Evolutionary conservation across 495 filamentous ascomycete genomes (phyloP), one percentile per base, ranked within the genome.

Genomic region (Aspergillus cavernicola): DNA sequence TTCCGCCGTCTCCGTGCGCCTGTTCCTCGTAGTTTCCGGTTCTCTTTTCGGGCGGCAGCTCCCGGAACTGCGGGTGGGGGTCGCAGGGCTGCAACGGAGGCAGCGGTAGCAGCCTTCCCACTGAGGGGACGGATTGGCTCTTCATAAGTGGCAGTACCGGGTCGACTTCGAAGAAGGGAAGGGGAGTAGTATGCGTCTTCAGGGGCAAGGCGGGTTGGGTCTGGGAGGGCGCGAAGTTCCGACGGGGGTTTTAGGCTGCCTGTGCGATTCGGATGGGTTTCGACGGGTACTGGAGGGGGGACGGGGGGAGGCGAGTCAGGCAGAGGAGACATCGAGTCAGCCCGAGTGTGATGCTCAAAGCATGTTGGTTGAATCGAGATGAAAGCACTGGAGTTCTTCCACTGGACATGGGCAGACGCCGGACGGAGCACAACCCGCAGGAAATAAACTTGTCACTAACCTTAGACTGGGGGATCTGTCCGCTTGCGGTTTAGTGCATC

Each of bases 141-240:
- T 38, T 71, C 71, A 39, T 72, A 71, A 37, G 66, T 66, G 16
- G 71, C 68, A 18, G 72, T 75, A 2, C 65, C 63, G 1, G 71
- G 74, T 39, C 78, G 78, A 15, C 78, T 78, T 32, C 80, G 74
- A 2, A 81, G 80, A 12, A 83, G 77, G 0, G 81, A 79, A 4
- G 74, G 62, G 18, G 82, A 71, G 62, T 80, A 82, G 68, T 88
- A 88, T 43, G 89, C 89, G 82, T 95, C 89, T 68, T 92, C 88
- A 26, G 90, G 90, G 13, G 88, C 82, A 16, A 95, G 81, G 45
- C 81, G 85, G 46, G 71, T 73, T n/a, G 80, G 74, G 58, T 78
- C 64, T 58, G 81, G 61, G 60, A 80, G 66, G 64, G 68, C 60
- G 67, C 79, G 65, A 65, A 76, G 76, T 55, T 56, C 74, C 59